Evolutionary conservation across 2,329 filamentous ascomycete genomes (phyloP), one percentile per base, ranked within the genome.

Genomic region (Pseudomassariella vexata): DNA sequence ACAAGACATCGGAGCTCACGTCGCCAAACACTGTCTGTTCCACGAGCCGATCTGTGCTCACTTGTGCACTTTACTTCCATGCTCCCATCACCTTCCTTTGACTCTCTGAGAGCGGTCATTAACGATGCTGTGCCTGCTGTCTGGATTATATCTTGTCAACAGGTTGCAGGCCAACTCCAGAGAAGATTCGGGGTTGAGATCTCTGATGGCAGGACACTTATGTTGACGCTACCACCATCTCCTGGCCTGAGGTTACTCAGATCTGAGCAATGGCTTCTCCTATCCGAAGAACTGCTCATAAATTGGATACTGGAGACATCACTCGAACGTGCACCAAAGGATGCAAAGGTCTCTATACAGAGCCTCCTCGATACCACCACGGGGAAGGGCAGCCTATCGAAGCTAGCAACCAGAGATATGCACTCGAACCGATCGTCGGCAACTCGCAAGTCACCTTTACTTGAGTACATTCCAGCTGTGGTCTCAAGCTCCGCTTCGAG

Each of bases 201-300:
- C 25, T 61, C 59, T n/a, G 57, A 67, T 32, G 59, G 56, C 6
- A 56, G 56, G 11, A 50, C 44, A 8, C 44, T 73, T 16, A 38
- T 64, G 18, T 53, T 73, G 24, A 57, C 62, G 21, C 44, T 70
- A 4, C 50, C 66, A n/a, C 65, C 65, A 6, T 50, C 57, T 21
- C 42, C 56, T n/a, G 55, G 60, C 36, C 48, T 62, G 30, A 60
- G 62, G 33, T 52, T 70, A 18, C 53, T 75, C 19, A 62, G 70
- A 19, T 65, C 54, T 29, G 70, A 75, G 45, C 59, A 60, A 28
- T 57, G 49, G 21, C 57, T 63, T 24, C 52, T 67, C 29, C 47
- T 52, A 16, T 63, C 66, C 15, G 70, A 74, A 41, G 62, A 63
- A 8, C 47, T 56, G 7, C 42, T 70, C 3, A 44, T 73, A 22